phyloP scores from a whole-genome alignment of 768 basidiomycete species.

The Boletus sp. region DNA sequence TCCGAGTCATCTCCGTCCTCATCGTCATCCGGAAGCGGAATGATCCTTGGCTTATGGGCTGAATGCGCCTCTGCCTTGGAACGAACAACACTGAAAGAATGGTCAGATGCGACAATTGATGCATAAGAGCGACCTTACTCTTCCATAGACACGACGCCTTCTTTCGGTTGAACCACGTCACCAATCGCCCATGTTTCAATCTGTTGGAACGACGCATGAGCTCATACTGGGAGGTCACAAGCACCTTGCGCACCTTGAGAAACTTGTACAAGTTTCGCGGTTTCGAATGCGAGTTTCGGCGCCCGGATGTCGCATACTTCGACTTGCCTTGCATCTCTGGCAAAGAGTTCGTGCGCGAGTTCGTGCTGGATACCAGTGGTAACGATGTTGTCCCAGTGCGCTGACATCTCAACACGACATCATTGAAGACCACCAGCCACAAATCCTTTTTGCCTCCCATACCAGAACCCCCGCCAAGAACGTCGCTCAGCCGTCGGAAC shows the following conservation, averaged over 20 bases:
- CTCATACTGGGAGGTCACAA: not conserved
- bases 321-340: conserved; percentile 83
- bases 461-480: conserved; percentile 60
- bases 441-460: conserved; percentile 76
- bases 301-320: conserved; percentile 81
- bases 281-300: conserved; percentile 71
- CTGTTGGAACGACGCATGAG: conserved; percentile 37
- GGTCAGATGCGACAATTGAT: conserved; percentile 7
- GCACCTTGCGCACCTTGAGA: conserved; percentile 59
- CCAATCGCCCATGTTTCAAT: conserved; percentile 88
- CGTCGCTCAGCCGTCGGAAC: conserved; percentile 87
- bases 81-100: conserved; percentile 56
- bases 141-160: conserved; percentile 87
- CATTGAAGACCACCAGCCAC: conserved; percentile 96
- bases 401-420: conserved; percentile 91
- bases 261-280: conserved; percentile 94
- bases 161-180: conserved; percentile 68
- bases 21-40: conserved; percentile 68
- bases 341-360: conserved; percentile 68
- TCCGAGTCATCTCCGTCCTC: conserved; percentile 65
- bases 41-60: conserved; percentile 59
- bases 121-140: conserved; percentile 55
- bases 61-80: conserved; percentile 61
- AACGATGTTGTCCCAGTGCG: conserved; percentile 85
- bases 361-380: conserved; percentile 67